Evolutionary conservation across 148 eudicot genomes (phyloP), one percentile per base, ranked within the genome.

Genomic region (Chenopodium album): DNA sequence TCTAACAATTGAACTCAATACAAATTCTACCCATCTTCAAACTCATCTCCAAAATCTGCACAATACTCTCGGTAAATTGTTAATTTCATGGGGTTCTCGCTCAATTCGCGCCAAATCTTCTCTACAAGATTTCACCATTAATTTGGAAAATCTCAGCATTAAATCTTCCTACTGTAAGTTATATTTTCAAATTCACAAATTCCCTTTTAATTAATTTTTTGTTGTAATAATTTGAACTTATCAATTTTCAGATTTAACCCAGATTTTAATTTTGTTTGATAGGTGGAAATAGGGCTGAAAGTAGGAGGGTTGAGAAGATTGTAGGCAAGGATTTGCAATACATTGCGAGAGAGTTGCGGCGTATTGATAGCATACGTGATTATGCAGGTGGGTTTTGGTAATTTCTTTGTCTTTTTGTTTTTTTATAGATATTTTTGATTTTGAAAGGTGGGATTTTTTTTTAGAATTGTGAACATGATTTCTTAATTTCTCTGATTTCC

Each of bases 101-200:
- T 86, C 84, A 13, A 71, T 90, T 76, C 84, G 73, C 41, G 84
- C 90, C 50, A 88, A 85, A 88, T 70, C 89, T 29, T 83, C 82
- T 44, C 56, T 88, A 66, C 60, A 81, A 62, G 88, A 90, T 73
- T 79, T 89, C 69, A 81, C 64, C 59, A 62, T 44, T 78, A 78
- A 29, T 76, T 64, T 88, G 76, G 84, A 82, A 76, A 74, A 86
- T 28, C 82, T 86, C 28, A 79, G 87, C 69, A 84, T 86, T 16
- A 31, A 82, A 41, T 79, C 87, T 71, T 78, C 88, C 3, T 76
- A 80, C 32, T 84, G 86, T 84, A 41, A 41, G 44, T 41, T 41
- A 5, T 41, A 84, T 46, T 87, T 87, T 37, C 16, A 71, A 20
- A 9, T 19, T 64, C 29, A 4, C 6, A 23, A 56, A 52, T 41